phyloP scores from a whole-genome alignment of 148 eudicot species.

The Cornus suecica region DNA sequence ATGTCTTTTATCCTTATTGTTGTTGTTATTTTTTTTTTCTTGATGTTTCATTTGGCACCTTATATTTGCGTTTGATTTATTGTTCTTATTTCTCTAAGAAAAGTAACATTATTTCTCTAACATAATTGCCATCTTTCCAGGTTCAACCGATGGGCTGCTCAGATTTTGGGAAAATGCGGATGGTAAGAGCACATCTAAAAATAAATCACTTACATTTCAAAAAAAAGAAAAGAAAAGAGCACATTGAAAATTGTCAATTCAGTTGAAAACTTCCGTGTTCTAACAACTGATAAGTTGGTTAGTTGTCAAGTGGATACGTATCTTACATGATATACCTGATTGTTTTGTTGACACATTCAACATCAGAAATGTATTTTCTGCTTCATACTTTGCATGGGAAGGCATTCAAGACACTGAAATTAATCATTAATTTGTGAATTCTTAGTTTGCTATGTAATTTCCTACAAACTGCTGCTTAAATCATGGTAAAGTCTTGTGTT shows the following conservation, averaged over 20 bases:
- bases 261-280: neutral
- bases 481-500: too few relatives aligned
- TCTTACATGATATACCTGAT: neutral
- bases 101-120: slow-evolving; percentile 15
- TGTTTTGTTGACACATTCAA: neutral
- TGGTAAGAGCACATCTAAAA: slow-evolving; percentile 34
- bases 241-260: neutral
- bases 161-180: slow-evolving; percentile 94
- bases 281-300: neutral
- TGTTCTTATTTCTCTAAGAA: neutral
- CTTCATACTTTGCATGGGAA: too few relatives aligned
- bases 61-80: neutral
- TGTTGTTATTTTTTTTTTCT: too few relatives aligned
- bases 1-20: neutral
- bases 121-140: slow-evolving; percentile 24
- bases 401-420: too few relatives aligned
- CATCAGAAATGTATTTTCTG: too few relatives aligned
- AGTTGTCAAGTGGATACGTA: neutral
- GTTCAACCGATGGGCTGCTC: slow-evolving; percentile 84
- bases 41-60: neutral
- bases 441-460: too few relatives aligned
- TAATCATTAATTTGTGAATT: too few relatives aligned
- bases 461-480: too few relatives aligned
- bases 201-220: too few relatives aligned
- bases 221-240: too few relatives aligned